Evolutionary conservation across 2,329 filamentous ascomycete species (phyloP), one percentile per base, ranked within the genome.

Genomic region (Sporothrix mexicana): DNA sequence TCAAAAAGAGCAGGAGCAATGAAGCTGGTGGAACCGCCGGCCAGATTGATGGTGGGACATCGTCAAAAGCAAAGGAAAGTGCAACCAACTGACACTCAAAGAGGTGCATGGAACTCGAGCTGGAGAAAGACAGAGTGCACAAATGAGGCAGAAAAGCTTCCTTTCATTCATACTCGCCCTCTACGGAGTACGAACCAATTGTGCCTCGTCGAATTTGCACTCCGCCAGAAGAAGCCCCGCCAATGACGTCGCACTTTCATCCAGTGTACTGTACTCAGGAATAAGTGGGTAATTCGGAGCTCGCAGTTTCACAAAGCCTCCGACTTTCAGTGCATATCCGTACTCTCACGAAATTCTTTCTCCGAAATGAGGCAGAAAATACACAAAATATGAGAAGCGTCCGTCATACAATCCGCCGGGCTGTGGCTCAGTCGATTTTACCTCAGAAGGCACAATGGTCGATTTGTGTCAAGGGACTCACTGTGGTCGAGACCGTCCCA

Each of bases 371-470:
- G 55, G 20, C 5, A 15, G n/a, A 17, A 10, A 30, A 25, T 2
- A 62, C 10, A 9, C 30, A 45, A n/a, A 64, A 12, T 8, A 45
- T 43, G 17, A 45, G 9, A 45, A 43, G 15, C 6, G 36, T 23
- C 10, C 59, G 59, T 10, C 43, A 17, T 66, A 12, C 43, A 66
- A 15, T 67, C 45, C 45, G 36, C 45, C 36, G 30, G 59, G 41
- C 64, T 36, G 47, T 68, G 64, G 64, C 64, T 68, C 17, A 23
- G 64, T 53, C 47, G 23, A 43, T 45, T 69, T 53, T 59, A 53
- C 55, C 69, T 61, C 43, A 57, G 30, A 59, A 59, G 51, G 49
- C 59, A 23, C 36, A 23, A 13, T 64, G 59, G n/a, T 64, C 36
- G 30, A 20, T 64, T 45, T 43, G 41, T 3, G 20, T n/a, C n/a